Evolutionary conservation across 106 monocot genomes (phyloP).

Genomic region (Allium fistulosum): DNA sequence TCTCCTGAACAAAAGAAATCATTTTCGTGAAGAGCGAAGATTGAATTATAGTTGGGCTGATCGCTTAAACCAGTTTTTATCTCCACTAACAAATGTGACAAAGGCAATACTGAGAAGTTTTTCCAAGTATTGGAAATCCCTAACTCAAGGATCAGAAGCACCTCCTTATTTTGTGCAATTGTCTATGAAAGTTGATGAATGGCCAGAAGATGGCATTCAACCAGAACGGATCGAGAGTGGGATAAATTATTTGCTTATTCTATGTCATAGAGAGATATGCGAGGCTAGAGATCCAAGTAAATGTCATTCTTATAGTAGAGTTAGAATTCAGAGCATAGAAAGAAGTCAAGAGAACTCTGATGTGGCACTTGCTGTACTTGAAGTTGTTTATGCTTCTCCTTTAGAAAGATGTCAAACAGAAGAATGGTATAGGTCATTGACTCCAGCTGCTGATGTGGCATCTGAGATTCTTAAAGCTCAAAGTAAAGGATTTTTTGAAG

Average conservation of each 20-base stretch:
- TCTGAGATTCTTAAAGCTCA: constrained; percentile 63
- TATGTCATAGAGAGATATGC: constrained; percentile 61
- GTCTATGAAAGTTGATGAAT: constrained; percentile 73
- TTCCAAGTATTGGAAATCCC: constrained; percentile 73
- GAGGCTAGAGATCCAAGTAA: constrained; percentile 21
- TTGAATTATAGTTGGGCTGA: constrained; percentile 26
- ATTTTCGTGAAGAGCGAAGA: constrained; percentile 21
- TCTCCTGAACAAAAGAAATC: constrained; percentile 24
- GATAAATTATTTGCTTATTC: constrained; percentile 63
- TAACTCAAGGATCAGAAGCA: constrained; percentile 85
- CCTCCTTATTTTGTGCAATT: constrained; percentile 95
- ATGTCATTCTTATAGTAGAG: constrained; percentile 53
- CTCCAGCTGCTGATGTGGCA: constrained; percentile 85
- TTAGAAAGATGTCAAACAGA: constrained; percentile 24
- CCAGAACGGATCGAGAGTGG: constrained; percentile 80
- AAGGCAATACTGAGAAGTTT: constrained; percentile 51
- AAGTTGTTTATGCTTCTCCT: constrained; percentile 88
- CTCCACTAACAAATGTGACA: constrained; percentile 32
- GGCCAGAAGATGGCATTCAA: constrained; percentile 97
- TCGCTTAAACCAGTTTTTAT: constrained; percentile 24
- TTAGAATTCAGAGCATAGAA: constrained; percentile 93
- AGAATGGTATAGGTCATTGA: constrained; percentile 67
- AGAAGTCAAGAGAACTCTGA: constrained; percentile 57
- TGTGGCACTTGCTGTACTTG: constrained; percentile 81
- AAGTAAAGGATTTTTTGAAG: constrained; percentile 46